A percentile compares a stretch with the other conserved stretches of the same genome.
phyloP scores from a whole-genome alignment of 495 filamentous ascomycete genomes.

The Cetradonia linearis region DNA sequence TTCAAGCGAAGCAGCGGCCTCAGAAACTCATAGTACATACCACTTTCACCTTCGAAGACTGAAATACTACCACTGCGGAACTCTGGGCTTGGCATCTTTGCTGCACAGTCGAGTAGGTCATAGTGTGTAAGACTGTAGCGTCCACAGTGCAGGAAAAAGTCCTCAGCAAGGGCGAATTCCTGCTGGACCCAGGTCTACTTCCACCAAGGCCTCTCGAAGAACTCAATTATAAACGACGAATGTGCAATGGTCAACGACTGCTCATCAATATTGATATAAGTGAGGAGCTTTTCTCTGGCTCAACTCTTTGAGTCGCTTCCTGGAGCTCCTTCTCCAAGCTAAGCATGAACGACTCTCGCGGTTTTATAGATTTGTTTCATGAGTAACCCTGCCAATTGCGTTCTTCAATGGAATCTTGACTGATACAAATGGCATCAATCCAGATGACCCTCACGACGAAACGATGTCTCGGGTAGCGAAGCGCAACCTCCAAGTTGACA shows the following conservation, averaged over 20 bases:
- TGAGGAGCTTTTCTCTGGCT: too few species aligned
- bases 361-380: background rate
- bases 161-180: background rate
- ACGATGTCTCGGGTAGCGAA: slow-evolving; percentile 2
- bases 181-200: background rate
- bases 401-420: background rate
- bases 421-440: slow-evolving; percentile 14
- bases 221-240: background rate
- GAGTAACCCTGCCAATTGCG: background rate
- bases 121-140: background rate
- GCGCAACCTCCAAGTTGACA: slow-evolving; percentile 2
- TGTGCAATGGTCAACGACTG: background rate
- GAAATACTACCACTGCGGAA: too few species aligned
- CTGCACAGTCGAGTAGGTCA: too few species aligned
- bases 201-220: background rate
- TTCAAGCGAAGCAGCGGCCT: background rate
- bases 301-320: background rate
- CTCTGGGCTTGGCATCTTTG: too few species aligned
- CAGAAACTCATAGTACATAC: too few species aligned
- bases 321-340: background rate
- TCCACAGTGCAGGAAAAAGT: background rate
- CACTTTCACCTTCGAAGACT: too few species aligned
- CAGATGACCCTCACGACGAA: background rate
- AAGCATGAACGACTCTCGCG: background rate
- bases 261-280: background rate